Conservation (phyloP, 768 basidiomycete species). For the Thelephora ganbajun region DNA sequence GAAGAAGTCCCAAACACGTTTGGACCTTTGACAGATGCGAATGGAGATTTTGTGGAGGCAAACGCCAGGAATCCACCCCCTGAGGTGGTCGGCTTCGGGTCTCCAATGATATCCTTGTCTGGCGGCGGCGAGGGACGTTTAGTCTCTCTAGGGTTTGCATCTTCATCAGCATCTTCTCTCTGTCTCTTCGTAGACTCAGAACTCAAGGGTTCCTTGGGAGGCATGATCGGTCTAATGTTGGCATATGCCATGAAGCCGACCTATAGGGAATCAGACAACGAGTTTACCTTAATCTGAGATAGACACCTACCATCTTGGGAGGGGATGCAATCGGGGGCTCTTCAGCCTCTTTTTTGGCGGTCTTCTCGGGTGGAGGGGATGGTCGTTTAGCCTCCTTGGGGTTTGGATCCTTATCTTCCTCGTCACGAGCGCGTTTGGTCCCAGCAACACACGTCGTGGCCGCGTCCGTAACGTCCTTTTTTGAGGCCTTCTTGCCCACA, state of each 20-base stretch:
- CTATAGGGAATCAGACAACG: neutral
- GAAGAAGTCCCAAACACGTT: constrained; percentile 29
- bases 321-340: neutral
- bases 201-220: neutral
- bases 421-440: neutral
- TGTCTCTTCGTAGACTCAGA: constrained; percentile 38
- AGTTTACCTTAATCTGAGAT: neutral
- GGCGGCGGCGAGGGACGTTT: constrained; percentile 56
- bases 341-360: too few relatives aligned
- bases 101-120: constrained; percentile 22
- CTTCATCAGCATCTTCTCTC: constrained; percentile 47
- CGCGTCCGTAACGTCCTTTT: neutral
- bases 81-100: constrained; percentile 1
- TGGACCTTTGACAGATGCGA: constrained; percentile 59
- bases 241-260: neutral
- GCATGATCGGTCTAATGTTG: neutral
- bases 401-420: neutral
- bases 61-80: constrained; percentile 69
- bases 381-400: constrained; percentile 2
- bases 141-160: constrained; percentile 37
- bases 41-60: constrained; percentile 60
- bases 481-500: neutral
- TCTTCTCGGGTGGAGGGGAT: neutral
- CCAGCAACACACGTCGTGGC: neutral
- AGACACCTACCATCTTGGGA: neutral